A percentile compares a stretch with the other conserved stretches of the same genome.
Evolutionary conservation across 2,329 filamentous ascomycete species (phyloP).

Genomic region (Hymenoscyphus infarciens): DNA sequence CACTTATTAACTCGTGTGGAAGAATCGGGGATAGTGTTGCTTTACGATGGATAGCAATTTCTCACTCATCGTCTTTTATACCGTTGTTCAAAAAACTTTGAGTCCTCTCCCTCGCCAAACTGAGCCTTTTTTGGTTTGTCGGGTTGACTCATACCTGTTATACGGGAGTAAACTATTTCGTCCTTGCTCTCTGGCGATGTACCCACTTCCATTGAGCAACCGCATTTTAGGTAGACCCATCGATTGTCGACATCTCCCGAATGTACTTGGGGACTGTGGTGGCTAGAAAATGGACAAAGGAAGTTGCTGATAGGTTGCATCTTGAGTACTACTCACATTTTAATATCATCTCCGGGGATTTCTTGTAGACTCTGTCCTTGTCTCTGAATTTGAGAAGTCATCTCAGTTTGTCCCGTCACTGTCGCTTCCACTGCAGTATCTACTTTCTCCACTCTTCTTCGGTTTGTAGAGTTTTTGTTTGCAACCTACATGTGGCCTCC

Average conservation of each 20-base stretch:
- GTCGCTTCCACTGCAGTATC: background rate
- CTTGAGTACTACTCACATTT: background rate
- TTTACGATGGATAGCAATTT: background rate
- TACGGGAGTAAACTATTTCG: too few species aligned
- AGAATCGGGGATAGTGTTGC: background rate
- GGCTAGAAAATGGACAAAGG: background rate
- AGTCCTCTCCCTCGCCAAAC: background rate
- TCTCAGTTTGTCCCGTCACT: background rate
- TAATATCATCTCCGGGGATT: background rate
- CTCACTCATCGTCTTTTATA: background rate
- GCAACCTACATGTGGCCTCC: background rate
- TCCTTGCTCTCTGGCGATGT: too few species aligned
- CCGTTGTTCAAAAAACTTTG: background rate
- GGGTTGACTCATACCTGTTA: background rate
- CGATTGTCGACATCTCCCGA: background rate
- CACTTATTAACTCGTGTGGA: background rate
- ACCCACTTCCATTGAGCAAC: background rate
- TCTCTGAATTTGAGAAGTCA: background rate
- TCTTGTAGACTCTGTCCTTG: background rate
- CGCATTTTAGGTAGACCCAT: background rate
- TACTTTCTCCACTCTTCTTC: background rate
- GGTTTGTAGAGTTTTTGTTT: background rate
- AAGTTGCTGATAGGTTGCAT: background rate
- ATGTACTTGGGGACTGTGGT: background rate
- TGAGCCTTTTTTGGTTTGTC: too few species aligned